These are phyloP conservation scores for Colletotrichum sp. DNA, from an alignment of 2,329 filamentous ascomycete genomes.

Conservation along the genomic window DNA sequence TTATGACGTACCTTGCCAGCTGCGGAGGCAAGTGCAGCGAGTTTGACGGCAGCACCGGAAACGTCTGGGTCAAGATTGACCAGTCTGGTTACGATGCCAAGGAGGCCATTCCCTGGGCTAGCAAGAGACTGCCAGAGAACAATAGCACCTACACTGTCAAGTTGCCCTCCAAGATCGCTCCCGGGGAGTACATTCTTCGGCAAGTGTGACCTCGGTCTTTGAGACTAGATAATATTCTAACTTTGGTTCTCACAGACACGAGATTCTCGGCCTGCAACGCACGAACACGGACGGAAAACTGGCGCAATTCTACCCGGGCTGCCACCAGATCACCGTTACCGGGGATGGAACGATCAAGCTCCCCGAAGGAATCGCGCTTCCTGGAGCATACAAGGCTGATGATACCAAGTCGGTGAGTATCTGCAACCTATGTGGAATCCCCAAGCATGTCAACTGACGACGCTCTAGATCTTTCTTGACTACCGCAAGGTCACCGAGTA, in stretches of 20 bases:
- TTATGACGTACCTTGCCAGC: conserved; percentile 34
- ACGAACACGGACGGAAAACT: conserved; percentile 49
- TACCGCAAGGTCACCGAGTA: conserved; percentile 28
- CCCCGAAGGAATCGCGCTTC: conserved; percentile 24
- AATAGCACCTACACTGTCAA: conserved; percentile 38
- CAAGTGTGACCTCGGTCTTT: background rate
- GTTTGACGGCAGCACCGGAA: conserved; percentile 23
- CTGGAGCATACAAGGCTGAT: conserved; percentile 24
- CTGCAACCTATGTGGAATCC: fast-evolving
- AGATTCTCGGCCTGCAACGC: conserved; percentile 59
- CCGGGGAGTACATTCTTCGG: conserved; percentile 52
- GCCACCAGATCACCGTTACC: conserved; percentile 59
- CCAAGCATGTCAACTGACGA: background rate
- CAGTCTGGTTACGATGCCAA: conserved; percentile 34
- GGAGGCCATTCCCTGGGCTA: conserved; percentile 34
- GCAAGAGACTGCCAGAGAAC: conserved; percentile 35
- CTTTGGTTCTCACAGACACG: conserved; percentile 35
- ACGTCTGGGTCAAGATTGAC: conserved; percentile 40
- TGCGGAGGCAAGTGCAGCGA: conserved; percentile 27
- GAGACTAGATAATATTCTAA: background rate
- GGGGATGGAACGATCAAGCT: conserved; percentile 46
- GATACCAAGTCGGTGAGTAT: conserved; percentile 23
- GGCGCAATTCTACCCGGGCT: conserved; percentile 61
- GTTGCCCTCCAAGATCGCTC: conserved; percentile 44
- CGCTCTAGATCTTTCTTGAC: conserved; percentile 26